Conservation (phyloP, 495 filamentous ascomycete species). For the Hypoxylon cercidicola region DNA sequence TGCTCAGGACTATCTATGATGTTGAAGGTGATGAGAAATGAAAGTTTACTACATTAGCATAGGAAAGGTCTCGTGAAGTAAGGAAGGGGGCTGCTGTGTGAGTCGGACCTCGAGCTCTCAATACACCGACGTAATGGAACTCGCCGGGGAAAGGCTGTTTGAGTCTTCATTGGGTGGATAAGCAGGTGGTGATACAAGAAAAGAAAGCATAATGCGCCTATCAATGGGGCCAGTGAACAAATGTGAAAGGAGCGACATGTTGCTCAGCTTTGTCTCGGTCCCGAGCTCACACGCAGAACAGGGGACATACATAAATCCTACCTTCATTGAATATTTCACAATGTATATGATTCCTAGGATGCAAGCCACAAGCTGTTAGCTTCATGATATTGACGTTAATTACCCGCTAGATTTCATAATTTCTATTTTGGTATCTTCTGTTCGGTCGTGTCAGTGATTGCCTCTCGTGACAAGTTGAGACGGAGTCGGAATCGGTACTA, state of each 20-base stretch:
- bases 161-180: no score
- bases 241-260: background rate
- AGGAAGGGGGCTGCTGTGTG: no score
- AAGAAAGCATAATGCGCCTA: background rate
- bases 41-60: no score
- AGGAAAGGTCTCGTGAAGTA: no score
- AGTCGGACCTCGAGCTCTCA: no score
- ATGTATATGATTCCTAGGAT: background rate
- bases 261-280: background rate
- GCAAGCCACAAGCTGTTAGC: background rate
- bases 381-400: no score
- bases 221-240: background rate
- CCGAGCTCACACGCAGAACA: conserved; percentile 7
- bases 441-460: background rate
- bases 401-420: no score
- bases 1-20: no score
- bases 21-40: no score
- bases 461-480: conserved; percentile 1
- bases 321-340: conserved; percentile 2
- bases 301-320: conserved; percentile 7
- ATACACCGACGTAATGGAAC: no score
- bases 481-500: conserved; percentile 6
- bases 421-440: no score
- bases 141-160: no score
- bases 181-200: background rate